Evolutionary conservation across 257 asterid genomes (phyloP), one percentile per base, ranked within the genome.

Genomic region (Jacaranda mimosifolia): DNA sequence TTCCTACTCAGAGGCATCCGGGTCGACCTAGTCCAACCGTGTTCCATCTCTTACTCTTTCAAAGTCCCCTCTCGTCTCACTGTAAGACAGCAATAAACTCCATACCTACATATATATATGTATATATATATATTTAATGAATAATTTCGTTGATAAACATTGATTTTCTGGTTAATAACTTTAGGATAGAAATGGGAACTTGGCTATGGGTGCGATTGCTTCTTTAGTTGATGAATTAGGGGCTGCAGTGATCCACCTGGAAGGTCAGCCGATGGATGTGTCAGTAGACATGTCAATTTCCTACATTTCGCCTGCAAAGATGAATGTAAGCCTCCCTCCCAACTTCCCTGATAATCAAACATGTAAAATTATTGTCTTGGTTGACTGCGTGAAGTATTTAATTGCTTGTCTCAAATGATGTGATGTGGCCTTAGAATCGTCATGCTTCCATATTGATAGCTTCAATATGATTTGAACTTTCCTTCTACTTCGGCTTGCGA

Each of bases 251-350:
- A 87, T 88, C 39, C 89, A 80, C 49, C 86, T 81, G 64, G 89
- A 81, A 18, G 91, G 87, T 9, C 80, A 72, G 35, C 87, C 97
- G 0, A 84, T 83, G 91, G 85, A 81, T 63, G 92, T 93, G 6
- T 91, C 98, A 0, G 92, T 86, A 21, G 96, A 93, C 83, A 91
- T 93, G 92, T 91, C 98, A 0, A 89, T 93, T 70, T 85, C 88
- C 74, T 78, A 69, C 38, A 76, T 90, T 64, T 91, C 98, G 8
- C 32, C 86, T 75, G 98, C 97, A 1, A 91, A 88, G 80, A 69
- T 78, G 58, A 82, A 86, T 82, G 98, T 91, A 85, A 86, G 91
- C 66, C 19, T 51, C 43, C 10, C 53, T 26, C 32, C 32, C 32
- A 26, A 26, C 32, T 26, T 26, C 32, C 32, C 32, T 26, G 32